Evolutionary conservation across 129 eudicot species (phyloP), one percentile per base, ranked within the genome.

Genomic region (Rutidosis leptorrhynchoides): DNA sequence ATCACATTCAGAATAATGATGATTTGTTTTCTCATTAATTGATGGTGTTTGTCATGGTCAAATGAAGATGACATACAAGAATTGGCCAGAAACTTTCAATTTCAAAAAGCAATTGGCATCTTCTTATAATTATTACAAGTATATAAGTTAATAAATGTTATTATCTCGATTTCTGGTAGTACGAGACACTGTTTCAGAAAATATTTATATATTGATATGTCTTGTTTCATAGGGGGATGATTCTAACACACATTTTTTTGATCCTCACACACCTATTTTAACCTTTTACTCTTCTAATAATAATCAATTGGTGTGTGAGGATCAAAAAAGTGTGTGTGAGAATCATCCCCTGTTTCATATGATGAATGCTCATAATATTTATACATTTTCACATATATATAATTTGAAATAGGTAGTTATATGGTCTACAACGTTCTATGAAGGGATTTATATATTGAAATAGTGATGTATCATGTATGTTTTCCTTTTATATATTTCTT

Each of bases 191-290:
- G 45, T 48, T 46, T 65, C 58, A 25, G 46, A 25, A 43, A 25
- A 65, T 33, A n/a, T n/a, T n/a, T n/a, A n/a, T n/a, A n/a, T 25
- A 43, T 65, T 65, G 58, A 45, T 26, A 25, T 65, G 70, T 65
- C 26, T 65, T 17, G 42, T 11, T 29, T 59, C 14, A 8, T 58
- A 14, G n/a, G n/a, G n/a, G n/a, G n/a, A n/a, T n/a, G n/a, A n/a
- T n/a, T n/a, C n/a, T n/a, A n/a, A n/a, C n/a, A n/a, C n/a, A n/a
- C n/a, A n/a, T n/a, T n/a, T n/a, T n/a, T n/a, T n/a, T n/a, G n/a
- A n/a, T n/a, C n/a, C n/a, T n/a, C n/a, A n/a, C n/a, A n/a, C n/a
- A n/a, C n/a, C n/a, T n/a, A n/a, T n/a, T n/a, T n/a, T n/a, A n/a
- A n/a, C n/a, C n/a, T n/a, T n/a, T n/a, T n/a, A n/a, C n/a, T n/a